phyloP scores from a whole-genome alignment of 176 grass and related monocot species.

The Oryza brachyantha region DNA sequence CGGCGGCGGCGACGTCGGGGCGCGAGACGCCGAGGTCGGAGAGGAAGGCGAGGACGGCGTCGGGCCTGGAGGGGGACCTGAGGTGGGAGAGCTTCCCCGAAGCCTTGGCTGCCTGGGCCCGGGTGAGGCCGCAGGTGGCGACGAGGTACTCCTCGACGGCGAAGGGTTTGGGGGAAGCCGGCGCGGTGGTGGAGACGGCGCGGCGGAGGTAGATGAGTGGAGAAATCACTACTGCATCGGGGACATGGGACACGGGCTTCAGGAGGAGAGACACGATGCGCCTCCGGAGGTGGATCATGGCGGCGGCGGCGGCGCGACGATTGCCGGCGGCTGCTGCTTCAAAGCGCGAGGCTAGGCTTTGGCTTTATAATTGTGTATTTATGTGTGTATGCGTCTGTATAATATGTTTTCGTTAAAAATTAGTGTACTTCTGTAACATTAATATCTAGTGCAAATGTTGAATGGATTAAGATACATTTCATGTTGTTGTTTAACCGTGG shows the following conservation, averaged over 20 bases:
- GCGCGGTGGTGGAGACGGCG: slow-evolving; percentile 2
- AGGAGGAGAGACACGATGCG: background rate
- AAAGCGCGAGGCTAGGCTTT: too few species aligned
- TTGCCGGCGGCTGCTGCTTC: background rate
- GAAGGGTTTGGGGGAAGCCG: background rate
- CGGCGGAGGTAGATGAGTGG: background rate
- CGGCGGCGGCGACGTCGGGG: slow-evolving; percentile 7
- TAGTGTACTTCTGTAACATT: too few species aligned
- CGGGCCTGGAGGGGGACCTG: slow-evolving; percentile 17
- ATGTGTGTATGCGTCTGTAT: too few species aligned
- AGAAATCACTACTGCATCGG: too few species aligned
- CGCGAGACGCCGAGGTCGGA: slow-evolving; percentile 18
- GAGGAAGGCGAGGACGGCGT: slow-evolving; percentile 35
- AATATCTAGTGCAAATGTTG: too few species aligned
- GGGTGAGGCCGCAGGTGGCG: slow-evolving; percentile 23
- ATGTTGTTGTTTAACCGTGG: too few species aligned
- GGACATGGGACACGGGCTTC: background rate
- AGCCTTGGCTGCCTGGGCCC: background rate
- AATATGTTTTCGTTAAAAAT: too few species aligned
- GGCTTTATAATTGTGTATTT: too few species aligned
- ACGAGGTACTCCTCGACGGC: slow-evolving; percentile 39
- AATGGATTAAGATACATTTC: too few species aligned
- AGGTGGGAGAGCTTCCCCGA: slow-evolving; percentile 2
- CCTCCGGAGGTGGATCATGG: background rate
- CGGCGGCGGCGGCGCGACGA: background rate